Percentiles rank a stretch among this genome's conserved stretches.
phyloP scores from a whole-genome alignment of 2,329 filamentous ascomycete genomes.

The Incumbomyces lentus region DNA sequence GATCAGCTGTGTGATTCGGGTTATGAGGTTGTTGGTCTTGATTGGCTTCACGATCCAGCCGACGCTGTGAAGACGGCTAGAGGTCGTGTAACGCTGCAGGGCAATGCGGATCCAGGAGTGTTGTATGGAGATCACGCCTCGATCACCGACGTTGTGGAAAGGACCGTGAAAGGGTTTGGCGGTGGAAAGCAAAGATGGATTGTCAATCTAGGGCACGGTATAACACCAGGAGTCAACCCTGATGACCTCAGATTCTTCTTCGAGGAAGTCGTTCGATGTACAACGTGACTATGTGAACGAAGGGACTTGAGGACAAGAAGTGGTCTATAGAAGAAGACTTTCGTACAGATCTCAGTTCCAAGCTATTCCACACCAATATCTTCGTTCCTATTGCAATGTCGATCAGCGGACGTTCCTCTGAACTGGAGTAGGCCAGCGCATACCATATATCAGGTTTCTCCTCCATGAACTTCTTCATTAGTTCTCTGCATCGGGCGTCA shows the following conservation, averaged over 20 bases:
- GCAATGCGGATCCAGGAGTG: slow-evolving; percentile 89
- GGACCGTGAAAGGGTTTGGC: slow-evolving; percentile 78
- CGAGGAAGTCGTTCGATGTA: slow-evolving; percentile 46
- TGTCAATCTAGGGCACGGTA: slow-evolving; percentile 92
- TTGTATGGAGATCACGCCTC: slow-evolving; percentile 73
- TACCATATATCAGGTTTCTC: slow-evolving; percentile 64
- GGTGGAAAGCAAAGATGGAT: slow-evolving; percentile 89
- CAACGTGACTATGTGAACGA: background rate
- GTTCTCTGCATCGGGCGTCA: slow-evolving; percentile 51
- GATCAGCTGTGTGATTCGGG: slow-evolving; percentile 78
- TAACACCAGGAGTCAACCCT: slow-evolving; percentile 89
- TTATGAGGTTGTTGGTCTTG: slow-evolving; percentile 87
- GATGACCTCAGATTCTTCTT: slow-evolving; percentile 92
- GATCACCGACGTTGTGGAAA: slow-evolving; percentile 72
- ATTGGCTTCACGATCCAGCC: slow-evolving; percentile 86
- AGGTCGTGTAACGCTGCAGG: slow-evolving; percentile 73
- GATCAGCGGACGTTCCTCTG: background rate
- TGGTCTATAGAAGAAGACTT: background rate
- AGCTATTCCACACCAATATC: slow-evolving; percentile 37
- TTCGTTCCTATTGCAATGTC: slow-evolving; percentile 40
- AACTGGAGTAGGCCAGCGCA: slow-evolving; percentile 21
- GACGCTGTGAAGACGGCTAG: slow-evolving; percentile 72
- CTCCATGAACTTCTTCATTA: slow-evolving; percentile 64
- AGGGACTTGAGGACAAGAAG: background rate
- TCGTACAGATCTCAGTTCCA: slow-evolving; percentile 1